phyloP scores from a whole-genome alignment of 352 stramenopile species.

The Phytophthora sansomeana region DNA sequence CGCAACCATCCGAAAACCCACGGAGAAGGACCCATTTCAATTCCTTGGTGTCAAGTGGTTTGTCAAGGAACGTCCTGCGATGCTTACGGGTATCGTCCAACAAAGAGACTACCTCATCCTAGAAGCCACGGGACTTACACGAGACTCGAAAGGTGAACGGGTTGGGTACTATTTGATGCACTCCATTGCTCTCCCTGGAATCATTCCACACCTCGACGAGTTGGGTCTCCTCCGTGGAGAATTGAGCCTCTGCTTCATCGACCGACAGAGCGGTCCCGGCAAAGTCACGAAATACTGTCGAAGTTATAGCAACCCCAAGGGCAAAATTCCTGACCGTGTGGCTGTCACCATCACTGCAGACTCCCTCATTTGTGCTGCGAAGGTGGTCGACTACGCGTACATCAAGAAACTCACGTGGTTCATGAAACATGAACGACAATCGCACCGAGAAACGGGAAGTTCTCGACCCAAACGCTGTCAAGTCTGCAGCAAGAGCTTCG shows the following conservation, averaged over 20 bases:
- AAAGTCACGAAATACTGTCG: constrained; percentile 55
- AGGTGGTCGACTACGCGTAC: constrained; percentile 50
- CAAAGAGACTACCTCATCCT: constrained; percentile 50
- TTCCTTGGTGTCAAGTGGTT: constrained; percentile 65
- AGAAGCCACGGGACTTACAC: constrained; percentile 26
- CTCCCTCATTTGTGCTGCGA: constrained; percentile 21
- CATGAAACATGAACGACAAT: constrained; percentile 28
- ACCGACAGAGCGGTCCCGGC: constrained; percentile 29
- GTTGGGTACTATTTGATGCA: constrained; percentile 53
- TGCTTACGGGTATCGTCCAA: constrained; percentile 44
- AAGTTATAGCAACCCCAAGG: constrained; percentile 40
- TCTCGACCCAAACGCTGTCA: constrained; percentile 35
- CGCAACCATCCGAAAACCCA: constrained; percentile 42
- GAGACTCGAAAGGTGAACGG: constrained; percentile 34
- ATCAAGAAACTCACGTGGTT: constrained; percentile 57
- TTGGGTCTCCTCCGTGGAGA: constrained; percentile 45
- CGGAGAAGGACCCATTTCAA: constrained; percentile 48
- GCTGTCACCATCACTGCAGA: constrained; percentile 26
- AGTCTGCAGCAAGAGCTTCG: constrained; percentile 16
- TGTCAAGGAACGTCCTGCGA: constrained; percentile 43
- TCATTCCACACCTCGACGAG: constrained; percentile 32
- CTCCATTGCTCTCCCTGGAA: constrained; percentile 39
- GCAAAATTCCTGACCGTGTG: constrained; percentile 38
- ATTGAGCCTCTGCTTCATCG: constrained; percentile 53
- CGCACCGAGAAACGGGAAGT: not conserved